Evolutionary conservation across 2,329 filamentous ascomycete species (phyloP).

Genomic region (Hymenoscyphus linearis): DNA sequence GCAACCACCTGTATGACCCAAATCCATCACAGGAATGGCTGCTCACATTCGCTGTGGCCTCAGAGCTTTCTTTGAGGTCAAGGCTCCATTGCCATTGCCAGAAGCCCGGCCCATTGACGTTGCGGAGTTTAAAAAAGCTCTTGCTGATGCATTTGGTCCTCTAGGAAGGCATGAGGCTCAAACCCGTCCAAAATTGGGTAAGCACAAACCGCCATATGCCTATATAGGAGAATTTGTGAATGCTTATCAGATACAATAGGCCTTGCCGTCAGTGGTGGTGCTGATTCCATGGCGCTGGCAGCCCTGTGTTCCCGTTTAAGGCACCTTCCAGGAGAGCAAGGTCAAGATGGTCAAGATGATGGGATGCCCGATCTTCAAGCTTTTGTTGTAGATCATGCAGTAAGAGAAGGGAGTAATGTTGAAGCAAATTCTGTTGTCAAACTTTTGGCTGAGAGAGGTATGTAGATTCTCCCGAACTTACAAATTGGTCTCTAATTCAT

Average conservation of each 20-base stretch:
- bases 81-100: background rate
- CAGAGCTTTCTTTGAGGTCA: background rate
- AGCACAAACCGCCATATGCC: background rate
- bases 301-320: constrained; percentile 55
- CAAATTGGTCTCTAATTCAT: constrained; percentile 1
- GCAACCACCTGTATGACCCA: background rate
- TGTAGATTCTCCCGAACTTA: background rate
- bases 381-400: constrained; percentile 52
- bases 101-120: background rate
- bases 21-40: background rate
- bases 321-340: background rate
- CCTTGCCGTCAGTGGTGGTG: constrained; percentile 84
- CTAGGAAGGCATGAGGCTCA: background rate
- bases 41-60: background rate
- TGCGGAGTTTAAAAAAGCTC: background rate
- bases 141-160: background rate
- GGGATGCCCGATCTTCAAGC: constrained; percentile 35
- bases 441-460: constrained; percentile 23
- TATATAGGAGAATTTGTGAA: background rate
- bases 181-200: background rate
- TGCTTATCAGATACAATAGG: constrained; percentile 37
- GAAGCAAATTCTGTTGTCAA: constrained; percentile 49
- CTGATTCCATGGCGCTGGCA: constrained; percentile 96
- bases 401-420: constrained; percentile 45
- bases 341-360: background rate